Evolutionary conservation across 2,329 filamentous ascomycete genomes (phyloP).

Genomic region (Aspergillus japonicus): DNA sequence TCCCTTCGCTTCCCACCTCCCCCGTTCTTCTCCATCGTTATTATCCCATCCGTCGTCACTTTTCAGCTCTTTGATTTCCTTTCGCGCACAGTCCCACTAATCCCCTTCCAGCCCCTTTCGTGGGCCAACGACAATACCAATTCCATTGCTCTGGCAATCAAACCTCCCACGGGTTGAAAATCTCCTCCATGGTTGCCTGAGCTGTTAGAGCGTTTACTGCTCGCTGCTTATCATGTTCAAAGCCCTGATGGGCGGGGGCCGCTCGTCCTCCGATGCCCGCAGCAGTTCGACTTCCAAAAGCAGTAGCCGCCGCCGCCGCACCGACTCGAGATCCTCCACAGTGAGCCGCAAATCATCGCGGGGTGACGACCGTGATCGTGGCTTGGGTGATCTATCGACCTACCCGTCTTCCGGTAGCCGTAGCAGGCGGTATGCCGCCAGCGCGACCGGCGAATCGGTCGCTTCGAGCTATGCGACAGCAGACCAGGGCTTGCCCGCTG

Average conservation of each 20-base stretch:
- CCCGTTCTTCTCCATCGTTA: neutral
- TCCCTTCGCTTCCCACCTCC: constrained; percentile 9
- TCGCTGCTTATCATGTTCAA: constrained; percentile 40
- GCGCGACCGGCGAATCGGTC: constrained; percentile 31
- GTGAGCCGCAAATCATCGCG: constrained; percentile 43
- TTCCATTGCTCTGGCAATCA: neutral
- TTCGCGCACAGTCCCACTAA: neutral
- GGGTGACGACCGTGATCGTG: constrained; percentile 49
- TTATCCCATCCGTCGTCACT: neutral
- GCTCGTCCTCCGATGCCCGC: constrained; percentile 35
- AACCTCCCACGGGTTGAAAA: constrained; percentile 1
- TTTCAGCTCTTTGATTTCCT: neutral
- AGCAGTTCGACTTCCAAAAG: constrained; percentile 34
- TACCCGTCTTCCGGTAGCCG: constrained; percentile 27
- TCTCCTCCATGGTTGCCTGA: constrained; percentile 30
- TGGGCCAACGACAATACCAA: neutral
- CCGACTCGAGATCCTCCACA: constrained; percentile 33
- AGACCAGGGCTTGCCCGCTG: constrained; percentile 30
- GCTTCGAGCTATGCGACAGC: constrained; percentile 43
- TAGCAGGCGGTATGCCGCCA: constrained; percentile 28
- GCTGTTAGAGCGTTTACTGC: constrained; percentile 22
- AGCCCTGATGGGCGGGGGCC: constrained; percentile 39
- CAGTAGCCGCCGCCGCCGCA: constrained; percentile 29
- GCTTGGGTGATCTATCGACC: constrained; percentile 35
- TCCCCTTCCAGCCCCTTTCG: neutral